phyloP scores from a whole-genome alignment of 768 basidiomycete species.

The Mycena filopes region DNA sequence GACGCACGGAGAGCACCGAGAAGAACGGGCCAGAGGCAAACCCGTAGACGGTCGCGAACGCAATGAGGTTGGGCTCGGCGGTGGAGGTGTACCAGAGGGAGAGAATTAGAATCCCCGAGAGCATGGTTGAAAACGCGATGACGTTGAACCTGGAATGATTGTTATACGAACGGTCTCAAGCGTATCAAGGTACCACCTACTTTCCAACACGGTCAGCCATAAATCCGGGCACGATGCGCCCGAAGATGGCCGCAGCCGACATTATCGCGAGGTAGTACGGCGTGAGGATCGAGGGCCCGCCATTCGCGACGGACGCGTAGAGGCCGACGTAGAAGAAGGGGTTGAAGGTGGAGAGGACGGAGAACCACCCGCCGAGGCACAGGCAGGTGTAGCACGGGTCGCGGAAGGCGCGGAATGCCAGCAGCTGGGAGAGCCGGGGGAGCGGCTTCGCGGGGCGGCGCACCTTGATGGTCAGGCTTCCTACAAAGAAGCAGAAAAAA shows the following conservation, averaged over 20 bases:
- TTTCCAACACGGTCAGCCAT: conserved; percentile 38
- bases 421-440: conserved; percentile 29
- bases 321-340: conserved; percentile 43
- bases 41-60: conserved; percentile 39
- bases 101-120: conserved; percentile 37
- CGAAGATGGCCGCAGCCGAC: conserved; percentile 39
- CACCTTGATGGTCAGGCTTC: conserved; percentile 36
- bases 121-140: conserved; percentile 26
- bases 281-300: conserved; percentile 27
- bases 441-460: conserved; percentile 38
- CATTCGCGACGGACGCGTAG: conserved; percentile 32
- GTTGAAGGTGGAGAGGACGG: conserved; percentile 37
- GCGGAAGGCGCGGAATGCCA: conserved; percentile 38
- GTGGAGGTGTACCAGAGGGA: conserved; percentile 39
- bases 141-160: conserved; percentile 35
- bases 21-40: conserved; percentile 40
- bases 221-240: conserved; percentile 38
- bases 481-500: conserved; percentile 34
- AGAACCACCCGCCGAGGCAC: conserved; percentile 37
- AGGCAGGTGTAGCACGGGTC: conserved; percentile 35
- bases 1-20: conserved; percentile 34
- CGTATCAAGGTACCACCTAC: conserved; percentile 21
- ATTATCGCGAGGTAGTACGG: conserved; percentile 41
- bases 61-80: conserved; percentile 35
- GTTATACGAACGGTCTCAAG: conserved; percentile 2